A percentile compares a stretch with the other conserved stretches of the same genome.
These are phyloP conservation scores for Boletus barrowsii DNA, from an alignment of 768 basidiomycete genomes.

Conservation along the genomic window DNA sequence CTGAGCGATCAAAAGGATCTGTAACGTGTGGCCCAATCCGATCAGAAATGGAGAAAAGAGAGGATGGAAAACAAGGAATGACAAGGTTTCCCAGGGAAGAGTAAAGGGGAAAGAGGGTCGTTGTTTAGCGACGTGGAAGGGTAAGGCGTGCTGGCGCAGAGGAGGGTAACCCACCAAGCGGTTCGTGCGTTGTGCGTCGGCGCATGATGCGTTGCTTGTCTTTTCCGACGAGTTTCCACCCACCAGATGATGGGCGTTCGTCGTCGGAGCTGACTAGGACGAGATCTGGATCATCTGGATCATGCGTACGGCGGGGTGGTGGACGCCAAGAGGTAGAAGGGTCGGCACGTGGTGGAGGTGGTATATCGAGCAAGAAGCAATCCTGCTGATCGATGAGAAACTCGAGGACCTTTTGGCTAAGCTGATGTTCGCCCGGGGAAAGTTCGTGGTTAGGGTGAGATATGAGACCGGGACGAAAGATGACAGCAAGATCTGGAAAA, in stretches of 20 bases:
- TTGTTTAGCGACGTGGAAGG: constrained; percentile 28
- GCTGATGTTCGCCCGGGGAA: constrained; percentile 78
- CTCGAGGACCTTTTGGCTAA: constrained; percentile 88
- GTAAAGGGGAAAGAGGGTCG: constrained; percentile 12
- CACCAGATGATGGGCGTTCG: constrained; percentile 43
- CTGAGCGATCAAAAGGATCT: constrained; percentile 19
- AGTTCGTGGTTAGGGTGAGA: constrained; percentile 87
- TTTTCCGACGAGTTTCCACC: constrained; percentile 52
- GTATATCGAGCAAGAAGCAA: constrained; percentile 88
- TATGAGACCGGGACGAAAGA: constrained; percentile 94
- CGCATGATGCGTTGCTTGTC: constrained; percentile 45
- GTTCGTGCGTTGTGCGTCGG: constrained; percentile 56
- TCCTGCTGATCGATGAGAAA: constrained; percentile 97
- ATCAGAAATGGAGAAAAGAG: constrained; percentile 9
- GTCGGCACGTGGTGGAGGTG: constrained; percentile 54
- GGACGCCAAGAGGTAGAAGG: constrained; percentile 30
- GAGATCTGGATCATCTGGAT: constrained; percentile 46
- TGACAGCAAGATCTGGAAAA: constrained; percentile 83
- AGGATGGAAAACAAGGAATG: constrained; percentile 1
- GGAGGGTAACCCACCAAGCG: constrained; percentile 32
- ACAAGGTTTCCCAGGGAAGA: neutral
- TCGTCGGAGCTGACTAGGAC: constrained; percentile 47
- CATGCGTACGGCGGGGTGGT: constrained; percentile 13
- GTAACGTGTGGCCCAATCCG: constrained; percentile 9
- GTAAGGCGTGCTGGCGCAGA: constrained; percentile 32